These are phyloP conservation scores for Neoboletus subvelutipes DNA, from an alignment of 768 basidiomycete species.

Conservation along the genomic window DNA sequence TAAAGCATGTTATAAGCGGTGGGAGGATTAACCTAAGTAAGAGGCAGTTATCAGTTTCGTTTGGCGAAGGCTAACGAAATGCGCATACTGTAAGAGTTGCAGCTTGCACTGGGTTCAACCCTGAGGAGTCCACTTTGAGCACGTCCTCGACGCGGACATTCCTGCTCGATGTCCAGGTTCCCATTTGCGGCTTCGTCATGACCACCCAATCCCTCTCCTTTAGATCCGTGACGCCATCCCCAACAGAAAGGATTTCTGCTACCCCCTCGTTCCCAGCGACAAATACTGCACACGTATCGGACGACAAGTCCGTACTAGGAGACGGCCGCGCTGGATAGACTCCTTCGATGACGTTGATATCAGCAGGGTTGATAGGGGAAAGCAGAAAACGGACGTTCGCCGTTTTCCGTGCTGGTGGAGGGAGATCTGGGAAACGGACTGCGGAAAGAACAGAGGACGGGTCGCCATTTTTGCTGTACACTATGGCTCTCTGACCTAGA, in stretches of 20 bases:
- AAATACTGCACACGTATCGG: constrained; percentile 41
- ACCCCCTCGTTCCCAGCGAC: constrained; percentile 80
- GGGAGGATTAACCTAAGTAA: constrained; percentile 69
- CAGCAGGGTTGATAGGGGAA: constrained; percentile 79
- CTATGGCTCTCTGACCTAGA: constrained; percentile 56
- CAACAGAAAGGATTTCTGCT: constrained; percentile 62
- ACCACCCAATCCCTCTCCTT: constrained; percentile 71
- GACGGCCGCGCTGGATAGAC: constrained; percentile 71
- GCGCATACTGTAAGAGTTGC: constrained; percentile 68
- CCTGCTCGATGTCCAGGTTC: constrained; percentile 68
- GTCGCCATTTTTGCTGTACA: constrained; percentile 60
- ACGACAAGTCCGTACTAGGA: constrained; percentile 36
- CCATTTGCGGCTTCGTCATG: constrained; percentile 64
- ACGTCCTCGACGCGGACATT: constrained; percentile 58
- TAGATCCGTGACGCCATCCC: constrained; percentile 49
- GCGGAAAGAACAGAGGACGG: constrained; percentile 59
- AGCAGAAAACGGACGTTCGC: constrained; percentile 67
- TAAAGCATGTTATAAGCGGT: constrained; percentile 83
- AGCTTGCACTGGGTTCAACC: constrained; percentile 60
- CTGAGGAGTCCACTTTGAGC: constrained; percentile 52
- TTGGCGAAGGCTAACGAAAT: neutral
- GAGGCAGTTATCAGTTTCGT: neutral
- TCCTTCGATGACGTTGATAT: constrained; percentile 78
- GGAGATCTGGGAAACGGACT: constrained; percentile 50
- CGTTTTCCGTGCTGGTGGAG: constrained; percentile 53